A percentile compares a stretch with the other conserved stretches of the same genome.
These are phyloP conservation scores for Beta macrorhiza DNA, from an alignment of 179 eudicot species.

Conservation along the genomic window DNA sequence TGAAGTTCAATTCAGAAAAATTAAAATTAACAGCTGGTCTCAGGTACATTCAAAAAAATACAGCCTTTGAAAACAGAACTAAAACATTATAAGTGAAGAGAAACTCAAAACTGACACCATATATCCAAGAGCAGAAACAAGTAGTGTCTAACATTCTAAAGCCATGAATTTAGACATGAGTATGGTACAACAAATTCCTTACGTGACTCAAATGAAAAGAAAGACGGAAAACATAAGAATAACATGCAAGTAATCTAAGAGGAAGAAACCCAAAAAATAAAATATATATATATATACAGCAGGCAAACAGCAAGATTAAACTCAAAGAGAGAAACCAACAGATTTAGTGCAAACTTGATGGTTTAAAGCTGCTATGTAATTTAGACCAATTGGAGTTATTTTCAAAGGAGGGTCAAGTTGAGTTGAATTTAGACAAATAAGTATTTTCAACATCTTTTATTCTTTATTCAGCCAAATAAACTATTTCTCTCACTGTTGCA, in stretches of 20 bases:
- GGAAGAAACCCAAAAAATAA: neutral
- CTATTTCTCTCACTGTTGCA: neutral
- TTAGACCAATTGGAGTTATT: neutral
- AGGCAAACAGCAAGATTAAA: neutral
- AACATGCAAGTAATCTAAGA: neutral
- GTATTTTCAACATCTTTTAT: neutral
- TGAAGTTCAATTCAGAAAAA: neutral
- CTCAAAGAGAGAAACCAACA: neutral
- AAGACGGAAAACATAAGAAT: neutral
- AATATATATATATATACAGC: too few relatives aligned
- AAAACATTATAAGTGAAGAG: neutral
- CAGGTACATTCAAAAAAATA: too few relatives aligned
- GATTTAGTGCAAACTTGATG: neutral
- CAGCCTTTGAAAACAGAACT: neutral
- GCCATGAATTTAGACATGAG: neutral
- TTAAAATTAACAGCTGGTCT: too few relatives aligned
- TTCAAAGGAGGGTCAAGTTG: neutral
- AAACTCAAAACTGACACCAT: neutral
- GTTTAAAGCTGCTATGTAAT: neutral
- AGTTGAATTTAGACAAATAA: neutral
- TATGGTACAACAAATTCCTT: neutral
- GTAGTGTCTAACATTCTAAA: slow-evolving; percentile 3
- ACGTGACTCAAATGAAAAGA: neutral
- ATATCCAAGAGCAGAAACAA: slow-evolving; percentile 12
- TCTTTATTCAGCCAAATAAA: too few relatives aligned